Percentiles rank a stretch among this genome's conserved stretches.
Evolutionary conservation across 495 filamentous ascomycete genomes (phyloP).

Genomic region (Geoglossum glabrum): DNA sequence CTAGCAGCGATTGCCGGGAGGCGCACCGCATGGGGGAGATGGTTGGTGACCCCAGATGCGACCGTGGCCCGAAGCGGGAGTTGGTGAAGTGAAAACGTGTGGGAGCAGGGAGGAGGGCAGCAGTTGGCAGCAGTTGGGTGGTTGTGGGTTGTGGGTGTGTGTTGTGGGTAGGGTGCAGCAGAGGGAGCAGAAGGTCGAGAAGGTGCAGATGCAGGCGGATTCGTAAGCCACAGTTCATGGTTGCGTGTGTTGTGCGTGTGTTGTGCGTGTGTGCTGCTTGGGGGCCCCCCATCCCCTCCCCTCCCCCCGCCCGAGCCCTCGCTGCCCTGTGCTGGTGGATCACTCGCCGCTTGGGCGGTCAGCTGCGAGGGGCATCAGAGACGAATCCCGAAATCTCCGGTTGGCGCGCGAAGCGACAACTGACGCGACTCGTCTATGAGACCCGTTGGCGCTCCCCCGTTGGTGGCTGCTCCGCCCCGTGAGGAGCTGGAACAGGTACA

Average conservation of each 20-base stretch:
- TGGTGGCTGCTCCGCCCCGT: background rate
- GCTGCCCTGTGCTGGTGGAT: background rate
- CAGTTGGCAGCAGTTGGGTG: too few species aligned
- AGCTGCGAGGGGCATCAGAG: background rate
- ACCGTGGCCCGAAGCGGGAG: background rate
- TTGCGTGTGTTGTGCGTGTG: background rate
- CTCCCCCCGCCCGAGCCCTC: background rate
- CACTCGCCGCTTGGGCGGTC: background rate
- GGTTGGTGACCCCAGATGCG: too few species aligned
- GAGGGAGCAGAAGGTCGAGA: too few species aligned
- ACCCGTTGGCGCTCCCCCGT: background rate
- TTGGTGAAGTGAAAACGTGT: background rate
- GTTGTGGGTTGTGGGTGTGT: too few species aligned
- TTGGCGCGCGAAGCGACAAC: background rate
- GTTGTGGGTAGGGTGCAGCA: too few species aligned
- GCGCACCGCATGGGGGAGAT: too few species aligned
- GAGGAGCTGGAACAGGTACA: too few species aligned
- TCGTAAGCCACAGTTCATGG: background rate
- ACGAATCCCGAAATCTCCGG: background rate
- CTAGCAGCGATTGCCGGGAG: background rate
- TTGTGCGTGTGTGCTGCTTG: background rate
- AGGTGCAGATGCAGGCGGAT: background rate
- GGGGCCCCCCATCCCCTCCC: background rate
- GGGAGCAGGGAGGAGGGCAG: too few species aligned
- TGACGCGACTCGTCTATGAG: background rate